phyloP scores from a whole-genome alignment of 805 yeast species.

The Ogataea pilisensis region DNA sequence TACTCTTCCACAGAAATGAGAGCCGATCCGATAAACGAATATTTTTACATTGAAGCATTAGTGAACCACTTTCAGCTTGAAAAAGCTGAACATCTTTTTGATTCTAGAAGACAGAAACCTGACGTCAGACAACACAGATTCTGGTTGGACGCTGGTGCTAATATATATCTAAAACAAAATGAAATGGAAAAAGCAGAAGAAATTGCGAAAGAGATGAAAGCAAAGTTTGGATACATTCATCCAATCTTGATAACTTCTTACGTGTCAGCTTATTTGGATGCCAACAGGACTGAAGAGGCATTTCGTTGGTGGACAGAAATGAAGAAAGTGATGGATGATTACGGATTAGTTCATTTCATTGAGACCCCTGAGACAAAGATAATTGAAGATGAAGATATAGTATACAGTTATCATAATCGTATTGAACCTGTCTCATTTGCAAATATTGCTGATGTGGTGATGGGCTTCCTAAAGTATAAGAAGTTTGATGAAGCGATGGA shows the following conservation, averaged over 20 bases:
- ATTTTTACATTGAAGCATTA: constrained; percentile 44
- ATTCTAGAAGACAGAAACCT: constrained; percentile 29
- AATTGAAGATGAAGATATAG: constrained; percentile 17
- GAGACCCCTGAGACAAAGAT: constrained; percentile 21
- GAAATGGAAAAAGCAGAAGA: constrained; percentile 35
- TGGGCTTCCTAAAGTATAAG: constrained; percentile 18
- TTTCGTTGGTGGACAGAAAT: constrained; percentile 31
- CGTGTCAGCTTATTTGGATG: constrained; percentile 30
- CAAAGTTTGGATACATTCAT: constrained; percentile 32
- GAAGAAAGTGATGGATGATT: constrained; percentile 21
- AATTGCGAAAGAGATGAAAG: constrained; percentile 27
- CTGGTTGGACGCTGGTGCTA: constrained; percentile 51
- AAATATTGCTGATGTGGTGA: constrained; percentile 22
- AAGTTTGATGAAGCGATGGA: constrained; percentile 19
- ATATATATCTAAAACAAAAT: constrained; percentile 33
- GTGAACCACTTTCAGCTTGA: constrained; percentile 29
- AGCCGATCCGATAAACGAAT: constrained; percentile 49
- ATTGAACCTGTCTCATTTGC: constrained; percentile 25
- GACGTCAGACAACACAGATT: constrained; percentile 39
- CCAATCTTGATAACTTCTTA: constrained; percentile 34
- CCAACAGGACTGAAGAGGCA: constrained; percentile 26
- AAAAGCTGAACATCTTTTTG: constrained; percentile 37
- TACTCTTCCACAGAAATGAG: constrained; percentile 39
- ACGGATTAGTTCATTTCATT: constrained; percentile 21
- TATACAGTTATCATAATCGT: constrained; percentile 27